Conservation (phyloP, 2,329 filamentous ascomycete species). For the Aspergillus sp. region DNA sequence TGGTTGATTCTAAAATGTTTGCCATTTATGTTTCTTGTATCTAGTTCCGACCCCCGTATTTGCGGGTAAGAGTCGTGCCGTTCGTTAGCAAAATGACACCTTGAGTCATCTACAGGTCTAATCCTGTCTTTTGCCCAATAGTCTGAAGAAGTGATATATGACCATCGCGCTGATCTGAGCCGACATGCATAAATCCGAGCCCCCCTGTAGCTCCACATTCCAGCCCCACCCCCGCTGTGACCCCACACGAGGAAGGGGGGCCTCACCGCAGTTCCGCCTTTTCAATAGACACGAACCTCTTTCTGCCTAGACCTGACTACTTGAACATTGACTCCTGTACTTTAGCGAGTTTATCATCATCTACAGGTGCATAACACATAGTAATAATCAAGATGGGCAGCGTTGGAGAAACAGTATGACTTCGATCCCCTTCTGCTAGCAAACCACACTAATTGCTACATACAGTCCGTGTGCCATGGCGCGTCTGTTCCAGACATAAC, state of each 20-base stretch:
- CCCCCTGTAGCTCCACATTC: not conserved
- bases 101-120: too few relatives aligned
- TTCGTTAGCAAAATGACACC: too few relatives aligned
- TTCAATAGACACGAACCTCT: not conserved
- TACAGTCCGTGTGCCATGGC: constrained; percentile 7
- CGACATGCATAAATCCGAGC: too few relatives aligned
- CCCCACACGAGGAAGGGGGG: not conserved
- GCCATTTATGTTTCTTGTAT: too few relatives aligned
- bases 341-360: not conserved
- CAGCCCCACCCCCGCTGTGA: not conserved
- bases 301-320: not conserved
- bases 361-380: not conserved
- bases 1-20: too few relatives aligned
- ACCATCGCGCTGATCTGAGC: too few relatives aligned
- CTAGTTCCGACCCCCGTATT: too few relatives aligned
- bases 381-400: not conserved
- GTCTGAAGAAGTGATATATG: too few relatives aligned
- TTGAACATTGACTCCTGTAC: too few relatives aligned
- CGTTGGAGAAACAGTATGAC: not conserved
- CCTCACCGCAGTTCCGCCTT: not conserved
- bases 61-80: too few relatives aligned
- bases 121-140: too few relatives aligned
- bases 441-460: not conserved
- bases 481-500: constrained; percentile 21
- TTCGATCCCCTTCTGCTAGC: not conserved